These are phyloP conservation scores for Bruguiera hainesii DNA, from an alignment of 441 rosid genomes.

Conservation along the genomic window DNA sequence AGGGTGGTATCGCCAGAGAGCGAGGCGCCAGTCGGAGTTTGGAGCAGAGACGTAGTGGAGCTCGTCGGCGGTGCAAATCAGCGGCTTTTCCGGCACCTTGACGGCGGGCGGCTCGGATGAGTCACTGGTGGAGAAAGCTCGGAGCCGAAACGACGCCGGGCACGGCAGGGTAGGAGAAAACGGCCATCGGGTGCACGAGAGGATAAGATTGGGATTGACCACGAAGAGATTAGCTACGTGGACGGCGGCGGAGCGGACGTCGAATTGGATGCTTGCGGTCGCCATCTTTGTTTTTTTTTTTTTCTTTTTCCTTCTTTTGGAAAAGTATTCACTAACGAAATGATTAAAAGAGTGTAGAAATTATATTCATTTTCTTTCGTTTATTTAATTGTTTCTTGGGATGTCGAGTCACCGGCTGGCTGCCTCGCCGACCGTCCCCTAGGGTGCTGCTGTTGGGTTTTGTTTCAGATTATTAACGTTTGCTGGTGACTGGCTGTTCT, in stretches of 20 bases:
- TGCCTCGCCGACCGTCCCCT: no score
- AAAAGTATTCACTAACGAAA: no score
- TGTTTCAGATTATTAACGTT: no score
- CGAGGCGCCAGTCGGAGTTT: constrained; percentile 80
- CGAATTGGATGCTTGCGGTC: constrained; percentile 32
- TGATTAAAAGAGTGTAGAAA: no score
- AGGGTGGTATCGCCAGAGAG: constrained; percentile 94
- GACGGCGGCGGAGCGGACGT: constrained; percentile 48
- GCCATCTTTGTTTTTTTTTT: background rate
- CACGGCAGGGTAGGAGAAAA: constrained; percentile 1
- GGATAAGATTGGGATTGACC: constrained; percentile 9
- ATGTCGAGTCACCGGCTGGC: no score
- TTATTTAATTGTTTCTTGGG: no score
- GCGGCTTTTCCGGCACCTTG: constrained; percentile 53
- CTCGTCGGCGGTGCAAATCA: constrained; percentile 83
- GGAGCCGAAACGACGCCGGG: constrained; percentile 26
- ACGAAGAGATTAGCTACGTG: constrained; percentile 36
- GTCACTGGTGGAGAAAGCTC: constrained; percentile 49
- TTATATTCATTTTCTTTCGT: no score
- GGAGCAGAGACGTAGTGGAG: constrained; percentile 74
- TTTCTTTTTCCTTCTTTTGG: background rate
- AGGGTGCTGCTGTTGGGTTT: no score
- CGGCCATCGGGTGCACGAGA: constrained; percentile 21
- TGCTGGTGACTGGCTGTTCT: no score
- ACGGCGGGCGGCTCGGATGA: constrained; percentile 23